These are phyloP conservation scores for Cryphonectria carpinicola DNA, from an alignment of 2,329 filamentous ascomycete species.

Conservation along the genomic window DNA sequence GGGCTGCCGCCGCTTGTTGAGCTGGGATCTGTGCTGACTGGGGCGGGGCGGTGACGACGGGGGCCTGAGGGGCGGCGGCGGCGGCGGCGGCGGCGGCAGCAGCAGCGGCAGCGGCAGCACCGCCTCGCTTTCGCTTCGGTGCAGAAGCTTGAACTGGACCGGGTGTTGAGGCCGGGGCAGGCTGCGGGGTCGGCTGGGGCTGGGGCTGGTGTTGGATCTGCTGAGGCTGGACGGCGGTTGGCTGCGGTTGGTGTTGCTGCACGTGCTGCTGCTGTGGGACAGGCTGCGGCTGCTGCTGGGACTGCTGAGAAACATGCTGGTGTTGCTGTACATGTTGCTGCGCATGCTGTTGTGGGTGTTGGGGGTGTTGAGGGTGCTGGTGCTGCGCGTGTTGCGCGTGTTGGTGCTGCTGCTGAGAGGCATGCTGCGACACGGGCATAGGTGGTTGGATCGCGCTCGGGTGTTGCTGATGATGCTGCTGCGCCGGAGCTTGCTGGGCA, in stretches of 20 bases:
- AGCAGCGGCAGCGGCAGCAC: conserved; percentile 44
- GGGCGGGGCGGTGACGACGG: conserved; percentile 37
- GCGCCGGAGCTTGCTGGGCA: conserved; percentile 22
- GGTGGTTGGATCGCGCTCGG: conserved; percentile 28
- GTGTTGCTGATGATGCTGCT: conserved; percentile 34
- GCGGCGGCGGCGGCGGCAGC: conserved; percentile 39
- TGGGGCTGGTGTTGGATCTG: conserved; percentile 35
- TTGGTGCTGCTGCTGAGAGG: conserved; percentile 27
- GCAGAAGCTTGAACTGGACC: not conserved
- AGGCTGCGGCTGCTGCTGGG: conserved; percentile 41
- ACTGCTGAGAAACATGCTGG: conserved; percentile 40
- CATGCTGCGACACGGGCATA: conserved; percentile 29
- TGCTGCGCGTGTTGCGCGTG: conserved; percentile 26
- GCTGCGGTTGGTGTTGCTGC: conserved; percentile 33
- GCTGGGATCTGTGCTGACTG: conserved; percentile 42
- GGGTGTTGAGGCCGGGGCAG: conserved; percentile 36
- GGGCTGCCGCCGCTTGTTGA: conserved; percentile 33
- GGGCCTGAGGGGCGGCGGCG: conserved; percentile 30
- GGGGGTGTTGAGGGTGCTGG: conserved; percentile 32
- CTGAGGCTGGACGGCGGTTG: conserved; percentile 27
- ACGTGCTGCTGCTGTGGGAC: conserved; percentile 39
- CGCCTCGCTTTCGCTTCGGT: conserved; percentile 37
- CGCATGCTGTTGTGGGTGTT: conserved; percentile 36
- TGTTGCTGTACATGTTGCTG: conserved; percentile 39
- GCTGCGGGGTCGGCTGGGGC: conserved; percentile 35